These are phyloP conservation scores for Lentinula aciculospora DNA, from an alignment of 768 basidiomycete genomes.

Conservation along the genomic window DNA sequence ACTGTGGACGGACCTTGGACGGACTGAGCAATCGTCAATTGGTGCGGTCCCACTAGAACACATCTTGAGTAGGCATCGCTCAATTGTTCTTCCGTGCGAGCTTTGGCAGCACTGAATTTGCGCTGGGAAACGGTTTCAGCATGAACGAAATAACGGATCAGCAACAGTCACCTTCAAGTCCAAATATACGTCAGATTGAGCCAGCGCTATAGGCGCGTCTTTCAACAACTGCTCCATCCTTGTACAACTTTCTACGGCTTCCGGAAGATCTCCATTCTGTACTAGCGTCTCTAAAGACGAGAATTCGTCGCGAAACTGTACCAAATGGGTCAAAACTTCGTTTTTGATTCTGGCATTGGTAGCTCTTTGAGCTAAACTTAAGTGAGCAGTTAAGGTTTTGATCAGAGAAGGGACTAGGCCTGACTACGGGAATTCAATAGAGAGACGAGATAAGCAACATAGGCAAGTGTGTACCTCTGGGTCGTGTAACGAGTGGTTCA, in stretches of 20 bases:
- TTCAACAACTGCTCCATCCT: conserved; percentile 39
- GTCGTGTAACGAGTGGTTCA: conserved; percentile 48
- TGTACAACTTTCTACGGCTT: conserved; percentile 45
- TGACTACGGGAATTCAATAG: conserved; percentile 34
- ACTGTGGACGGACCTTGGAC: conserved; percentile 35
- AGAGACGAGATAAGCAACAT: conserved; percentile 7
- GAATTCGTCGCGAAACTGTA: conserved; percentile 44
- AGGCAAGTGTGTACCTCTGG: conserved; percentile 43
- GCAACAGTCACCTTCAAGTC: conserved; percentile 52
- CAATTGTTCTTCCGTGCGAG: conserved; percentile 66
- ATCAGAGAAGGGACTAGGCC: conserved; percentile 63
- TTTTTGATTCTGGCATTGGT: conserved; percentile 46
- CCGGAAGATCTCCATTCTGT: conserved; percentile 54
- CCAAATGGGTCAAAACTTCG: conserved; percentile 50
- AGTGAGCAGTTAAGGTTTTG: conserved; percentile 51
- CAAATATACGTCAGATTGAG: conserved; percentile 40
- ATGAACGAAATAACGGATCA: conserved; percentile 8
- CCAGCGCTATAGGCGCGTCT: conserved; percentile 44
- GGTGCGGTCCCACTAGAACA: conserved; percentile 43
- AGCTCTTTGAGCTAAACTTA: conserved; percentile 56
- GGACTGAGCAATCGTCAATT: conserved; percentile 43
- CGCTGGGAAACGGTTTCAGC: conserved; percentile 31
- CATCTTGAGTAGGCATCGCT: conserved; percentile 61
- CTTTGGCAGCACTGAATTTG: conserved; percentile 46
- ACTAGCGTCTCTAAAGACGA: conserved; percentile 39